A percentile compares a stretch with the other conserved stretches of the same genome.
Conservation (phyloP, 2,329 filamentous ascomycete species). For the Fusarium solani-melongenae region DNA sequence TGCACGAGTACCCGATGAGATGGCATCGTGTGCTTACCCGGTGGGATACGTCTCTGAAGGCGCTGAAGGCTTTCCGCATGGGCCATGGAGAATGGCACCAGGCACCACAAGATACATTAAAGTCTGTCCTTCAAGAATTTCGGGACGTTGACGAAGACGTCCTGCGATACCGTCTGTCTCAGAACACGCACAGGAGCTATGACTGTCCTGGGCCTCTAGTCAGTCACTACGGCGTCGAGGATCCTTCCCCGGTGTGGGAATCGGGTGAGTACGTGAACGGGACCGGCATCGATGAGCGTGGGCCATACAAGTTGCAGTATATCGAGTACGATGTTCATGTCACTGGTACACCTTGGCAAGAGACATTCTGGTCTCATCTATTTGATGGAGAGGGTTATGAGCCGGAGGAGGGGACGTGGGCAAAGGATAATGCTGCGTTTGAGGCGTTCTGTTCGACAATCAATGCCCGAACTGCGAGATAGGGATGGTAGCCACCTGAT, state of each 20-base stretch:
- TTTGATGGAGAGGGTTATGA: background rate
- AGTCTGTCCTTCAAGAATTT: background rate
- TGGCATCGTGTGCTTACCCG: conserved; percentile 22
- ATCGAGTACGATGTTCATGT: background rate
- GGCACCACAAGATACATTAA: background rate
- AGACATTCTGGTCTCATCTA: background rate
- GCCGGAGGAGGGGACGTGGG: background rate
- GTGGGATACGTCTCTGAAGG: conserved; percentile 18
- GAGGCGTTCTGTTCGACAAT: background rate
- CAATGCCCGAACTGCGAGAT: background rate
- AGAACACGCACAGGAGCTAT: background rate
- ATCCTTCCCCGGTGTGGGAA: background rate
- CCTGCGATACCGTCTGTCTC: background rate
- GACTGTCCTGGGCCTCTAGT: background rate
- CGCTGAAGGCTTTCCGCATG: conserved; percentile 11
- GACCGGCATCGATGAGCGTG: background rate
- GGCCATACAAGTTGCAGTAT: background rate
- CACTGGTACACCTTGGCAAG: background rate
- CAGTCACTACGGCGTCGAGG: background rate
- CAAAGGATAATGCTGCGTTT: background rate
- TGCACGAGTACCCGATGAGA: background rate
- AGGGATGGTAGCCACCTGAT: background rate
- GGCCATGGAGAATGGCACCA: background rate
- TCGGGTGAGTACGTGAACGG: background rate
- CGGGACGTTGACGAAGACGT: background rate